Conservation (phyloP, 2,329 filamentous ascomycete species). For the Blastomyces gilchristii region DNA sequence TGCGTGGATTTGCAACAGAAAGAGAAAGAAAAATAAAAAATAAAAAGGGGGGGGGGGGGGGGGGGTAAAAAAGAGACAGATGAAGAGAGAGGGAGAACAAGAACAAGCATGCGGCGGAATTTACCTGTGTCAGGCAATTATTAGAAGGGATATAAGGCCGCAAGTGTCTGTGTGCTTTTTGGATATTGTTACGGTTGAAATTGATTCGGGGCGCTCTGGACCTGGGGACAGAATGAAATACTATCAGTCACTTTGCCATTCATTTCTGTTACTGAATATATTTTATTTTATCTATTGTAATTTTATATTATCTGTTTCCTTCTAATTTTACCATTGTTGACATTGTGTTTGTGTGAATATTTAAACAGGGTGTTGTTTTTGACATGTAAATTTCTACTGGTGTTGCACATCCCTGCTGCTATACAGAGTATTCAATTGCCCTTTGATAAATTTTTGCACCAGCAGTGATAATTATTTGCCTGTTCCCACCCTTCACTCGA, state of each 20-base stretch:
- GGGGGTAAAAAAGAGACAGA: too few species aligned
- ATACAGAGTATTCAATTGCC: not conserved
- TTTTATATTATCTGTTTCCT: not conserved
- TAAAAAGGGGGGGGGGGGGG: not conserved
- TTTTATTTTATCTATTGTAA: not conserved
- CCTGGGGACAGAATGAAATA: slow-evolving; percentile 1
- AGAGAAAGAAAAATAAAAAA: not conserved
- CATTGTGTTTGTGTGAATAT: too few species aligned
- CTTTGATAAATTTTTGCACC: not conserved
- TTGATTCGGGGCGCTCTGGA: slow-evolving; percentile 1
- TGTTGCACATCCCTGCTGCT: not conserved
- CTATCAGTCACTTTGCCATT: not conserved
- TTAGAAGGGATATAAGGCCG: not conserved
- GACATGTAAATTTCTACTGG: not conserved
- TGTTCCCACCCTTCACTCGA: not conserved
- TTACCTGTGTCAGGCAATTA: not conserved
- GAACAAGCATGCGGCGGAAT: not conserved
- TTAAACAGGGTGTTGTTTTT: too few species aligned
- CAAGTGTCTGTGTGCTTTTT: not conserved
- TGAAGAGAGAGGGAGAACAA: not conserved
- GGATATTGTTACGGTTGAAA: not conserved
- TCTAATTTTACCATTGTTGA: not conserved
- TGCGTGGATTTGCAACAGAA: slow-evolving; percentile 1
- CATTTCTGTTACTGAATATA: not conserved
- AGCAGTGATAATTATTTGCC: not conserved